Conservation (phyloP, 176 grass and related monocot genomes). For the Bolboschoenus planiculmis region DNA sequence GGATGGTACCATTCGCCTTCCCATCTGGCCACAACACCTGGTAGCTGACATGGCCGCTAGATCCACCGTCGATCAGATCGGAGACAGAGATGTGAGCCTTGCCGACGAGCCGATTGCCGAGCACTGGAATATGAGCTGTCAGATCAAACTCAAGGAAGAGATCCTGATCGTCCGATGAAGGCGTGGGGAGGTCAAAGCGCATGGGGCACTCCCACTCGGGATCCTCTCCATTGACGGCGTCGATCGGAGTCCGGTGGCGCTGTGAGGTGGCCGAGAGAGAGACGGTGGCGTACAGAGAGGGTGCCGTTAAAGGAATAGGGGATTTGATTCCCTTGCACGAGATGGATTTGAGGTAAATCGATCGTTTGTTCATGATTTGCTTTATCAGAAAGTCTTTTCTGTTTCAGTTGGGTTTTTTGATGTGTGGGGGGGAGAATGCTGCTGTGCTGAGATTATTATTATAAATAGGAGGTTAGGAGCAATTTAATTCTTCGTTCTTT, state of each 20-base stretch:
- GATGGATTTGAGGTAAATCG: slow-evolving; percentile 33
- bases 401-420: neutral
- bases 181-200: slow-evolving; percentile 31
- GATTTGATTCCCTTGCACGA: slow-evolving; percentile 49
- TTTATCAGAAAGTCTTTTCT: neutral
- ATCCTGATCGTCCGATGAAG: neutral
- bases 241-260: slow-evolving; percentile 37
- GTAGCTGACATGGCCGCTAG: slow-evolving; percentile 31
- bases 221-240: slow-evolving; percentile 42
- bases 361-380: slow-evolving; percentile 2
- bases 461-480: neutral
- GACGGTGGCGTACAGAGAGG: slow-evolving; percentile 43
- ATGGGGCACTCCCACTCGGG: slow-evolving; percentile 46
- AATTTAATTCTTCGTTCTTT: too few relatives aligned
- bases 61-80: slow-evolving; percentile 10
- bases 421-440: too few relatives aligned
- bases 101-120: slow-evolving; percentile 45
- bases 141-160: slow-evolving; percentile 43
- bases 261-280: slow-evolving; percentile 37
- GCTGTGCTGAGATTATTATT: too few relatives aligned
- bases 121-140: slow-evolving; percentile 44
- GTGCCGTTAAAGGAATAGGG: slow-evolving; percentile 46
- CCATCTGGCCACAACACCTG: slow-evolving; percentile 45
- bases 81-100: slow-evolving; percentile 31
- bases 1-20: slow-evolving; percentile 55